Evolutionary conservation across 371 early-diverging fungal species (phyloP).

Genomic region (Fennellomyces sp.): DNA sequence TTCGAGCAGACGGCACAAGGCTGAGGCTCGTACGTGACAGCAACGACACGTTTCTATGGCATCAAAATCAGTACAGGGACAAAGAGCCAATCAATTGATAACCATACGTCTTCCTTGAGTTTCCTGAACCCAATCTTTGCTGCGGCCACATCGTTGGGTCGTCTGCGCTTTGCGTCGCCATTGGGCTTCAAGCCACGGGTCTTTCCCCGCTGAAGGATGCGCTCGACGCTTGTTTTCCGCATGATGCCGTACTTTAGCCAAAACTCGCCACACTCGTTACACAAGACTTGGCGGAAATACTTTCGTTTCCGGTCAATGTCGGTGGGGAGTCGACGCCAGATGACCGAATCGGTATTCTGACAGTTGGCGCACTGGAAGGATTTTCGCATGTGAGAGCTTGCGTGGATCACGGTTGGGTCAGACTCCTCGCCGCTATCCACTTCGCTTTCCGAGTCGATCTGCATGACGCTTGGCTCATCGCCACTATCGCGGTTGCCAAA

Average conservation of each 20-base stretch:
- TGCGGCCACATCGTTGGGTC: not conserved
- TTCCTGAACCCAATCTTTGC: not conserved
- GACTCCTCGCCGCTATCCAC: slow-evolving; percentile 20
- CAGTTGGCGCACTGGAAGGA: slow-evolving; percentile 64
- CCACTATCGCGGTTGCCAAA: not conserved
- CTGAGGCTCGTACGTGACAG: slow-evolving; percentile 16
- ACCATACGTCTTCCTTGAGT: not conserved
- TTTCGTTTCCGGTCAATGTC: slow-evolving; percentile 54
- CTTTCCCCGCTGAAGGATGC: slow-evolving; percentile 4
- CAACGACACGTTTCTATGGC: not conserved
- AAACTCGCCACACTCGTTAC: slow-evolving; percentile 71
- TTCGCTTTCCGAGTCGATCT: slow-evolving; percentile 24
- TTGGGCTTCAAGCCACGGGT: not conserved
- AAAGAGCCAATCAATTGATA: not conserved
- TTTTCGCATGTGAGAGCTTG: slow-evolving; percentile 12
- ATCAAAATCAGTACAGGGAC: too few species aligned
- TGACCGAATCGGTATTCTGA: slow-evolving; percentile 43
- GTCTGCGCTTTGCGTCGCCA: slow-evolving; percentile 4
- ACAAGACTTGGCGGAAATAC: slow-evolving; percentile 57
- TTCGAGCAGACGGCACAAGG: slow-evolving; percentile 60
- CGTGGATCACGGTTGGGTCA: slow-evolving; percentile 41
- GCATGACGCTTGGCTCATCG: not conserved
- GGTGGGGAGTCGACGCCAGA: slow-evolving; percentile 58
- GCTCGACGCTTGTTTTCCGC: slow-evolving; percentile 29
- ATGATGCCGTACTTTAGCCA: slow-evolving; percentile 77